Evolutionary conservation across 1,284 basidiomycete species (phyloP).

Genomic region (Puccinia polysora): DNA sequence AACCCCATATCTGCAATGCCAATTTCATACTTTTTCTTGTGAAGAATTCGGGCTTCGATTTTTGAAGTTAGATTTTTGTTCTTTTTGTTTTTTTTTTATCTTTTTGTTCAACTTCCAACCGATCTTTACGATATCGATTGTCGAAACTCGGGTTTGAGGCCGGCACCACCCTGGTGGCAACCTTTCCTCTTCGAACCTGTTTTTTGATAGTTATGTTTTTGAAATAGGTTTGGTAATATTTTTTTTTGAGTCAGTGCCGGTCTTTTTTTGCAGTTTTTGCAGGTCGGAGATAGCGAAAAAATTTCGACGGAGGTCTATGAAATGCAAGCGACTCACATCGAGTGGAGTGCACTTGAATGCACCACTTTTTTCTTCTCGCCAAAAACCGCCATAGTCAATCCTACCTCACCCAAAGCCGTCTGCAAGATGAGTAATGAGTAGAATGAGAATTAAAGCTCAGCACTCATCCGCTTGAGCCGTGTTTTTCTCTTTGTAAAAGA

Average conservation of each 20-base stretch:
- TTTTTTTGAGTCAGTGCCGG: background rate
- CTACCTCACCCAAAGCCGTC: background rate
- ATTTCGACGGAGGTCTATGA: background rate
- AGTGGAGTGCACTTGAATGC: background rate
- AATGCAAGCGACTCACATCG: background rate
- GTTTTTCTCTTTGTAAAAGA: background rate
- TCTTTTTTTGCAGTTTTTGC: background rate
- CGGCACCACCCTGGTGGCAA: slow-evolving; percentile 6
- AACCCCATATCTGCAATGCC: no score
- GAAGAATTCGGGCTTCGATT: no score
- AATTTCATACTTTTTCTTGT: no score
- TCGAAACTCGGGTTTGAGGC: background rate
- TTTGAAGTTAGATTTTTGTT: background rate
- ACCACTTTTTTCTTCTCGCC: background rate
- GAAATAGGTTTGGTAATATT: background rate
- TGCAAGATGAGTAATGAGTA: background rate
- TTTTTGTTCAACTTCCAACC: slow-evolving; percentile 13
- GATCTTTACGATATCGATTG: slow-evolving; percentile 19
- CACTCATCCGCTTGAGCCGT: background rate
- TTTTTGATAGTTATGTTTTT: background rate
- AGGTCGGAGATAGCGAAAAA: background rate
- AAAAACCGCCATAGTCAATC: background rate
- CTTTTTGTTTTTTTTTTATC: background rate
- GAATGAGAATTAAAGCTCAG: background rate
- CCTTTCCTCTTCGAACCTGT: slow-evolving; percentile 12